phyloP scores from a whole-genome alignment of 257 asterid genomes.

The Plantago elongata region DNA sequence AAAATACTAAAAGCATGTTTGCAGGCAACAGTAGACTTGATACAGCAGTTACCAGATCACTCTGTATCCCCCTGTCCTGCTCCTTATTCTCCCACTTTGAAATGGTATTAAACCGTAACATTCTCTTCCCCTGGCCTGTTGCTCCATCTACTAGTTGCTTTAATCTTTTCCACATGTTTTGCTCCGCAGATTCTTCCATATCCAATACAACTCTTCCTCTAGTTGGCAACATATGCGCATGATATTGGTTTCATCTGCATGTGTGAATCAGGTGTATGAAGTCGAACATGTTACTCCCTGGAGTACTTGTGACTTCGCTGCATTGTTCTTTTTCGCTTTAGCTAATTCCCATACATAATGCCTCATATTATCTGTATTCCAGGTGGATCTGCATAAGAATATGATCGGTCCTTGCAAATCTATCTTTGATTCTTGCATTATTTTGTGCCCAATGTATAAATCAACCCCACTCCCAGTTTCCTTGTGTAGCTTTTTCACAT shows the following conservation, averaged over 20 bases:
- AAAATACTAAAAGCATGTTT: constrained; percentile 73
- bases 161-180: constrained; percentile 8
- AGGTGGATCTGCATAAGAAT: constrained; percentile 12
- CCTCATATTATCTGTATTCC: constrained; percentile 1
- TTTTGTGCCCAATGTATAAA: constrained; percentile 14
- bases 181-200: constrained; percentile 27
- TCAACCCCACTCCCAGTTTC: constrained; percentile 9
- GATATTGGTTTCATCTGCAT: constrained; percentile 18
- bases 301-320: neutral
- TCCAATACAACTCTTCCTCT: constrained; percentile 15
- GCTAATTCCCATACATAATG: constrained; percentile 1
- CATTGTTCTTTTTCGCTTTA: neutral
- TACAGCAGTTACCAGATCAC: constrained; percentile 74
- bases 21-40: constrained; percentile 65
- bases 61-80: constrained; percentile 92
- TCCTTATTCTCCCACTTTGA: constrained; percentile 71
- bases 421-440: constrained; percentile 7
- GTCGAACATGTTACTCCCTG: neutral
- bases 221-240: constrained; percentile 17
- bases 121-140: neutral
- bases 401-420: constrained; percentile 12
- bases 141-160: neutral
- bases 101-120: constrained; percentile 34
- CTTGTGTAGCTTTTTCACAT: constrained; percentile 9
- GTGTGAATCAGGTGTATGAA: constrained; percentile 30